A percentile compares a stretch with the other conserved stretches of the same genome.
Conservation (phyloP, 1,284 basidiomycete genomes). For the Ceratorhiza oryzae-sativae region DNA sequence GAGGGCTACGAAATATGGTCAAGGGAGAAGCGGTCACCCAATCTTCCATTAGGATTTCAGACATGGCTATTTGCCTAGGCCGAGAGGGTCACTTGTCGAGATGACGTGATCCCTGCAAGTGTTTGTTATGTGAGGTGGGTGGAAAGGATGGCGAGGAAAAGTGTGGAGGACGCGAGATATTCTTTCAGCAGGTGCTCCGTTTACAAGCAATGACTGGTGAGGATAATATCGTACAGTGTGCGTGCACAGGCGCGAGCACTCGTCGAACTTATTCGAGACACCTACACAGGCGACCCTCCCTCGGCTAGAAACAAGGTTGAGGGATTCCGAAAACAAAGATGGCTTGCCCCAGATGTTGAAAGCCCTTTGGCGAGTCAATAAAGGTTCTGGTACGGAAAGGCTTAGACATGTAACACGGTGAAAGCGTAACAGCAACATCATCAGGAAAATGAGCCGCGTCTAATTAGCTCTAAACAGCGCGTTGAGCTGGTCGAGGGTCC, state of each 20-base stretch:
- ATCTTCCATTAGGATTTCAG: neutral
- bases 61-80: neutral
- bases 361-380: too few relatives aligned
- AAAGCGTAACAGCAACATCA: too few relatives aligned
- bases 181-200: neutral
- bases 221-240: neutral
- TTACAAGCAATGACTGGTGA: neutral
- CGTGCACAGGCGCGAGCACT: neutral
- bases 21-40: slow-evolving; percentile 33
- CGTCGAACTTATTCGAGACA: neutral
- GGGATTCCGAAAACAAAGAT: too few relatives aligned
- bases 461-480: too few relatives aligned
- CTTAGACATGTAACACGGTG: too few relatives aligned
- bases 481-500: too few relatives aligned
- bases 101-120: slow-evolving; percentile 28
- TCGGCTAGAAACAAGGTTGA: too few relatives aligned
- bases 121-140: slow-evolving; percentile 35
- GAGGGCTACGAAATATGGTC: slow-evolving; percentile 18
- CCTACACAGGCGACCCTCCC: neutral
- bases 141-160: slow-evolving; percentile 15
- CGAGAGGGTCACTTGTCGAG: neutral
- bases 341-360: too few relatives aligned
- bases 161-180: slow-evolving; percentile 17
- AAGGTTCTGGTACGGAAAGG: too few relatives aligned
- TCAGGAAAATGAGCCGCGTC: too few relatives aligned